Base-by-base conservation (phyloP, 225 moss, liverwort and hornwort genomes). In the Marchantia paleacea region DNA sequence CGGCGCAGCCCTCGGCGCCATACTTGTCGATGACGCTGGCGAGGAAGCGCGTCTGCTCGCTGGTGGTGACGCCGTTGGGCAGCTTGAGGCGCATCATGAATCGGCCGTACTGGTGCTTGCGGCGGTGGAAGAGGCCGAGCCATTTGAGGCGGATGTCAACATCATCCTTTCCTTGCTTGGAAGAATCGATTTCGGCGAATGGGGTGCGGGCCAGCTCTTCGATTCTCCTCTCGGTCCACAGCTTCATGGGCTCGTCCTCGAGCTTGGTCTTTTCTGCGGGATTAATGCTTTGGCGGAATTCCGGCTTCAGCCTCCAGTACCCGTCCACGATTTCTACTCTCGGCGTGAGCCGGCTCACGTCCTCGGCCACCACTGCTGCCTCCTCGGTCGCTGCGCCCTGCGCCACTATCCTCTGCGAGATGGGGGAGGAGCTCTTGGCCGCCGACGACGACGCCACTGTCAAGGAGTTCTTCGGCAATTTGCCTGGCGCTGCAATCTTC, bases 11-110 rank as follows among this genome's bases (percentile, higher is more conserved):
- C 0, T 99, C 93, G 58, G 82, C 83, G 6, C 97, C 97, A 22
- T 99, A 99, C 73, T 89, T 95, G 29, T 90, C 88, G 76, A 95
- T 99, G 31, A 80, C 82, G 48, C 90, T 87, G 51, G 97, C 97
- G 76, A 99, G 47, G 57, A 86, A 95, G 2, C 97, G 91, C 20
- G 87, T 91, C 55, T 99, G 95, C 22, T 88, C 89, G 83, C 93
- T 99, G 79, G 85, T 95, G 26, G 97, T 94, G 71, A 95, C 86
- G 26, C 97, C 97, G 72, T 99, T 99, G 25, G 97, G 95, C 2
- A 99, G 88, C 89, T 99, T 99, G 66, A 99, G 82, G 15, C 97
- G 85, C 95, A 94, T 91, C 97, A 99, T 99, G 82, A 99, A 95
- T 54, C 97, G 87, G 31, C 95, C 97, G 57, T 95, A 95, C 0